Conservation (phyloP, 768 basidiomycete genomes). For the Lentinus tigrinus region DNA sequence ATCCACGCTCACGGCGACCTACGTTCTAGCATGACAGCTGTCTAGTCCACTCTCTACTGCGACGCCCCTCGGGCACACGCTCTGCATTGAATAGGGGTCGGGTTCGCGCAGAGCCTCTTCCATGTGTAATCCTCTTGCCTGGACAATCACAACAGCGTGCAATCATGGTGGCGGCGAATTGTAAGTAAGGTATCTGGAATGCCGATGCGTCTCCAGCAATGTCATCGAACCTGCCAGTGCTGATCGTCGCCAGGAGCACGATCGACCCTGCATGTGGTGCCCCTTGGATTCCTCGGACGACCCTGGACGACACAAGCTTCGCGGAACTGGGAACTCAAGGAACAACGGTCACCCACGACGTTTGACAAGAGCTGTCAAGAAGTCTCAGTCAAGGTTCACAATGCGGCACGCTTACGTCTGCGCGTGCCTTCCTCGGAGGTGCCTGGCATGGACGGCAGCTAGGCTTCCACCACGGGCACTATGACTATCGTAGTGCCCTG, state of each 20-base stretch:
- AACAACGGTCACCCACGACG: neutral
- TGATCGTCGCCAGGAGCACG: neutral
- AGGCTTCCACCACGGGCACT: neutral
- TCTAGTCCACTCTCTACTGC: neutral
- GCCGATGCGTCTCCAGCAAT: too few relatives aligned
- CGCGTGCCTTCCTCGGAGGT: neutral
- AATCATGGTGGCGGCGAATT: too few relatives aligned
- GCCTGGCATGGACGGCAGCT: neutral
- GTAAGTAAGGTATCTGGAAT: too few relatives aligned
- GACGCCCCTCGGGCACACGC: neutral
- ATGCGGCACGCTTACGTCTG: neutral
- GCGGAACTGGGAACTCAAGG: neutral
- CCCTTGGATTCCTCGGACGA: neutral
- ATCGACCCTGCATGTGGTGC: neutral
- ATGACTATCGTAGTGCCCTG: too few relatives aligned
- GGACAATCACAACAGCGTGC: too few relatives aligned
- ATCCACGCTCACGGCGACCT: neutral
- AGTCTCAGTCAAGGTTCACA: neutral
- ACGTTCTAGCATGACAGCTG: neutral
- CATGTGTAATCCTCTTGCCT: too few relatives aligned
- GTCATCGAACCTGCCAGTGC: too few relatives aligned
- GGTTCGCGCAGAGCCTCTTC: too few relatives aligned
- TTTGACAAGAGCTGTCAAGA: conserved; percentile 1
- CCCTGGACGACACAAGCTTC: neutral
- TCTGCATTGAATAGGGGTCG: too few relatives aligned